Conservation (phyloP, 352 stramenopile species). For the Elongisporangium prolatum region DNA sequence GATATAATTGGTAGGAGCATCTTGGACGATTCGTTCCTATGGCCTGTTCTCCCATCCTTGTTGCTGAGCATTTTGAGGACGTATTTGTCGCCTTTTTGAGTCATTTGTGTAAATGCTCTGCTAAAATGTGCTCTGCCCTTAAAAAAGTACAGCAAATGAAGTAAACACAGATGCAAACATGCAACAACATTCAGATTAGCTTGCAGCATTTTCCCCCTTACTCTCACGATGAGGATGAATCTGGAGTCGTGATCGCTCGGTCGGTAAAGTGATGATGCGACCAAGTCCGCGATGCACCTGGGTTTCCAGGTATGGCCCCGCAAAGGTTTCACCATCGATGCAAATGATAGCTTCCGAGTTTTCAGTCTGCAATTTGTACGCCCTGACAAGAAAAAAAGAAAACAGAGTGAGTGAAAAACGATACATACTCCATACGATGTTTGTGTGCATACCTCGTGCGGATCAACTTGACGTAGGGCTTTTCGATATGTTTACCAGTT, state of each 20-base stretch:
- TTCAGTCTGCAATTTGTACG: constrained; percentile 42
- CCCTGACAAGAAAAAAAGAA: constrained; percentile 13
- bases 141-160: too few relatives aligned
- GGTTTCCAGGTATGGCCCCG: constrained; percentile 35
- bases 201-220: neutral
- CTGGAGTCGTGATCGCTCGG: constrained; percentile 7
- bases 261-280: constrained; percentile 34
- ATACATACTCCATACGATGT: constrained; percentile 1
- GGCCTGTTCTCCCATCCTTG: too few relatives aligned
- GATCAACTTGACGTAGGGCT: constrained; percentile 33
- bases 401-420: neutral
- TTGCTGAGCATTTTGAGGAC: too few relatives aligned
- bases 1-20: too few relatives aligned
- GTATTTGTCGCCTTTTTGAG: too few relatives aligned
- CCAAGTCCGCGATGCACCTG: constrained; percentile 59
- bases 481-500: constrained; percentile 37
- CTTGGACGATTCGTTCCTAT: too few relatives aligned
- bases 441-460: constrained; percentile 37
- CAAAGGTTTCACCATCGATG: constrained; percentile 54
- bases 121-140: too few relatives aligned
- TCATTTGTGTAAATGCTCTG: too few relatives aligned
- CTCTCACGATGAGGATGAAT: neutral
- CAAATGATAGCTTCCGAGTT: constrained; percentile 42
- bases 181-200: neutral
- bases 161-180: too few relatives aligned